Conservation (phyloP, 257 asterid species). For the Rhazya stricta region DNA sequence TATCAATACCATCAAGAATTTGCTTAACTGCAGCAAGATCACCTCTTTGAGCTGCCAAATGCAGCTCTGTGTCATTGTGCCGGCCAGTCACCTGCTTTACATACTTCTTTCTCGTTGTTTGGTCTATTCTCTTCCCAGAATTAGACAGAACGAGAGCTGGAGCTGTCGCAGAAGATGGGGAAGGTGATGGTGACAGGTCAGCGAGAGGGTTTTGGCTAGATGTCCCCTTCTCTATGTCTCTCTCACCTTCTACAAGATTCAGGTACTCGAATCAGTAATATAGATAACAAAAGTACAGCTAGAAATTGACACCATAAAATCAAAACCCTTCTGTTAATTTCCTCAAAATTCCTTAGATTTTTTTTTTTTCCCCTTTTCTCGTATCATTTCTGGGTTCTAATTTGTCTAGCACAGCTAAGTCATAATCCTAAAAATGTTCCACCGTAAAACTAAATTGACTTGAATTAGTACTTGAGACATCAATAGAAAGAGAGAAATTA, state of each 20-base stretch:
- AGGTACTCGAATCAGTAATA: conserved; percentile 9
- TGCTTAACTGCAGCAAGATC: conserved; percentile 43
- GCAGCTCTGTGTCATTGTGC: conserved; percentile 50
- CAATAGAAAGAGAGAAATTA: not conserved
- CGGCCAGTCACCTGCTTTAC: conserved; percentile 54
- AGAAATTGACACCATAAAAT: not conserved
- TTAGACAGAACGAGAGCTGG: conserved; percentile 53
- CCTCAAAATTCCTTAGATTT: not conserved
- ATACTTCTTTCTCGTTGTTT: conserved; percentile 52
- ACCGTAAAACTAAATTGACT: not conserved
- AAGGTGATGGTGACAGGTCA: conserved; percentile 37
- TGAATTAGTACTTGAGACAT: not conserved
- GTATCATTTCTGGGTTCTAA: not conserved
- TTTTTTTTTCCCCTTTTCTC: not conserved
- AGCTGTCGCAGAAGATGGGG: conserved; percentile 43
- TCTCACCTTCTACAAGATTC: conserved; percentile 22
- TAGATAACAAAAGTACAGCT: not conserved
- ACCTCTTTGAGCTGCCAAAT: conserved; percentile 52
- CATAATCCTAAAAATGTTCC: not conserved
- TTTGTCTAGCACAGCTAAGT: not conserved
- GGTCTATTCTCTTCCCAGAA: conserved; percentile 49
- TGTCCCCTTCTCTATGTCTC: conserved; percentile 32
- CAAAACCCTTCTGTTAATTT: not conserved
- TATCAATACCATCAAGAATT: conserved; percentile 39
- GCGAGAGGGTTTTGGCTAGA: conserved; percentile 27